Conservation (phyloP, 2,329 filamentous ascomycete species). For the Alternaria sp. region DNA sequence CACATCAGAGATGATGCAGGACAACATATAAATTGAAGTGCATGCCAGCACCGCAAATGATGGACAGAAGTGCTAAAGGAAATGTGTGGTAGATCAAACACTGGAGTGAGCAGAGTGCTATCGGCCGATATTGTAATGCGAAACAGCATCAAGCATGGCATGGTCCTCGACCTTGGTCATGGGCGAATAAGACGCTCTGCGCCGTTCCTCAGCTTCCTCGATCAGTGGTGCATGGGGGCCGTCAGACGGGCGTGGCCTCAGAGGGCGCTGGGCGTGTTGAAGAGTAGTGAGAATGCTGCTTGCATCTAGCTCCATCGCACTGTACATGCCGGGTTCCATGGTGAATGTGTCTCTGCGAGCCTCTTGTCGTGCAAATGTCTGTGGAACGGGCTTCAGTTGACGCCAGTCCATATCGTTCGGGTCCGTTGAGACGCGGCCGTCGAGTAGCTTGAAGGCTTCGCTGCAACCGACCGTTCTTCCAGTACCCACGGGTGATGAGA, state of each 20-base stretch:
- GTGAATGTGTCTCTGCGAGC: slow-evolving; percentile 35
- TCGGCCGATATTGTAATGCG: slow-evolving; percentile 10
- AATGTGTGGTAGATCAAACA: neutral
- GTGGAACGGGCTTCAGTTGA: slow-evolving; percentile 39
- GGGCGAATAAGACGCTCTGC: slow-evolving; percentile 35
- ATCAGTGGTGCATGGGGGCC: slow-evolving; percentile 42
- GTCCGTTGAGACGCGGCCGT: slow-evolving; percentile 45
- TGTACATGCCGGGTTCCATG: slow-evolving; percentile 43
- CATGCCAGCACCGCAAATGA: neutral
- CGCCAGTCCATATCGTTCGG: slow-evolving; percentile 41
- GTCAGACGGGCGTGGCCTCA: slow-evolving; percentile 42
- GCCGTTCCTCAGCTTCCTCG: slow-evolving; percentile 38
- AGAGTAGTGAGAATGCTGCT: slow-evolving; percentile 50
- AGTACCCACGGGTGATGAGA: slow-evolving; percentile 21
- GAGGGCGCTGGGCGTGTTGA: slow-evolving; percentile 39
- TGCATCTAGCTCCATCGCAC: slow-evolving; percentile 49
- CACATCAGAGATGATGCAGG: neutral
- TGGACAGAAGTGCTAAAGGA: neutral
- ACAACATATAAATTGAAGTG: neutral
- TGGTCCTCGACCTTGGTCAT: slow-evolving; percentile 14
- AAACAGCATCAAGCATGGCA: slow-evolving; percentile 8
- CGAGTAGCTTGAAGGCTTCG: slow-evolving; percentile 47
- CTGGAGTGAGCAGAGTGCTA: neutral
- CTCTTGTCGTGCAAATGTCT: slow-evolving; percentile 19
- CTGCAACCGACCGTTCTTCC: slow-evolving; percentile 44